Base-by-base conservation (phyloP, 805 yeast species). In the Nakazawaea populi region DNA sequence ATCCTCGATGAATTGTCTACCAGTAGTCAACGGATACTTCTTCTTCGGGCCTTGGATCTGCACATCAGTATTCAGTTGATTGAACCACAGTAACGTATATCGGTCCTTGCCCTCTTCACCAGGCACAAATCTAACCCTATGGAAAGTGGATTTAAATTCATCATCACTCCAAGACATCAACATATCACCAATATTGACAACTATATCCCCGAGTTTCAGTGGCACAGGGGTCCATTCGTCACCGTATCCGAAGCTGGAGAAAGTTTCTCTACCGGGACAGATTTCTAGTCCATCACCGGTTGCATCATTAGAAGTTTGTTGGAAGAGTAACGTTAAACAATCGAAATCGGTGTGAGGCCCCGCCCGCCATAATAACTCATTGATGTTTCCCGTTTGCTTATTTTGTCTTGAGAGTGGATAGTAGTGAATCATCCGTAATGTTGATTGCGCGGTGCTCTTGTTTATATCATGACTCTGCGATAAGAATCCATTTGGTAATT, bases 291-390 rank as follows among this genome's bases (percentile, higher is more conserved):
- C 71, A 43, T 66, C 70, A 6, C 70, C 71, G 4, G 63, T 56
- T 9, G 30, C 8, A 5, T n/a, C 11, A 4, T 4, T n/a, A 8
- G 42, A 27, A 6, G 50, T 27, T 54, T 67, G 59, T 55, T 67
- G 70, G 49, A 67, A 67, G 39, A 67, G 53, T 18, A 68, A 51
- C 1, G 72, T 68, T 42, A 67, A 41, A 49, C 68, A 62, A 51
- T 67, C 71, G 50, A 67, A 66, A 47, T 68, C 71, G 5, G 71
- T 67, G 52, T 67, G 72, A 2, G 71, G 69, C 7, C 70, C 71
- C 6, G 70, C 69, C 51, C 71, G 56, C 72, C 72, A 67, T 35
- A 54, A 43, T 2, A 55, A 59, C 6, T 52, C 57, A 31, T 56
- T 57, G 46, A 61, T 4, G 66, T 57, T 43, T 18, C 24, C 24